Evolutionary conservation across 106 monocot species (phyloP), one percentile per base, ranked within the genome.

Genomic region (Allium cepa): DNA sequence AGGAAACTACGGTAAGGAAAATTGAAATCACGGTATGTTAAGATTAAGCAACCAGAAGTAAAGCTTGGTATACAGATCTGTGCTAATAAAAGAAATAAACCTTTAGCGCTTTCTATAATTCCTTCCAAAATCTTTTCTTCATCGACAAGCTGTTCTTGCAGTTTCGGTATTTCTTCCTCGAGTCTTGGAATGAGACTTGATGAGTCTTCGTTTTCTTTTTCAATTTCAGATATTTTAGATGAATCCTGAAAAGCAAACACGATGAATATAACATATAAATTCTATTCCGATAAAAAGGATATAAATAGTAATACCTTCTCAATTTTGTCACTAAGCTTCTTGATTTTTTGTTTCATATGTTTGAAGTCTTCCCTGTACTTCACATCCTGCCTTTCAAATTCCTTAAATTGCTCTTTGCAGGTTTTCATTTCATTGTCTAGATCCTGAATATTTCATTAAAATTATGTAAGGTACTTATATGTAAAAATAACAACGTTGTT

Each of bases 291-390:
- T 58, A 55, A 9, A 68, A 7, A 60, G 60, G 36, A 3, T 18
- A 51, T 50, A 57, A 8, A 8, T 53, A 15, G 15, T 7, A 55
- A 57, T 72, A 90, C 97, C 80, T 93, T 99, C 59, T 73, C 82
- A 74, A 87, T 69, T 77, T 93, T 99, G 62, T 90, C 90, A 7
- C 87, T 84, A 8, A 84, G 49, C 73, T 93, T 99, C 69, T 89
- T 89, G 6, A 90, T 71, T 73, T 92, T 99, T 73, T 99, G 88
- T 69, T 92, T 87, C 59, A 99, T 26, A 59, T 99, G 97, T 66
- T 93, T 99, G n/a, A 84, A 58, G 80, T 99, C 86, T 84, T 99
- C 97, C 50, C 75, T 72, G 59, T 99, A 81, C 69, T 92, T 86
- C 49, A 90, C 78, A 77, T 92, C 97, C 17, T 79, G 81, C 66